These are phyloP conservation scores for Yamadazyma aaseri DNA, from an alignment of 1,139 yeast species.

Conservation along the genomic window DNA sequence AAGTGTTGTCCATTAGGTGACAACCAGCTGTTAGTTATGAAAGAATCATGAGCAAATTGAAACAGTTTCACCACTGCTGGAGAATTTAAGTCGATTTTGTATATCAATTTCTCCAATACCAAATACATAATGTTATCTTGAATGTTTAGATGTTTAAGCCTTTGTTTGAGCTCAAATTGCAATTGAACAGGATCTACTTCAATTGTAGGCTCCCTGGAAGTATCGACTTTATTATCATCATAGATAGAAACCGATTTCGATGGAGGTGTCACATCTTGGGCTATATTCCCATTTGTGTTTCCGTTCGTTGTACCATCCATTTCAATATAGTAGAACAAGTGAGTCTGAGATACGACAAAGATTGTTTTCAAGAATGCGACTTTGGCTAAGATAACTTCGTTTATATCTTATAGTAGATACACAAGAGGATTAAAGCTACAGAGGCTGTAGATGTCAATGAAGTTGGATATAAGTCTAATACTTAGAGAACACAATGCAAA, in stretches of 20 bases:
- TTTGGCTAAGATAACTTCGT: too few species aligned
- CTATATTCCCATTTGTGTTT: too few species aligned
- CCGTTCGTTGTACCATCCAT: too few species aligned
- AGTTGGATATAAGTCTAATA: too few species aligned
- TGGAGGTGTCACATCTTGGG: too few species aligned
- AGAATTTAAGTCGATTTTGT: slow-evolving; percentile 35
- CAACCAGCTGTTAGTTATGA: slow-evolving; percentile 34
- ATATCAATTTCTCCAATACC: slow-evolving; percentile 21
- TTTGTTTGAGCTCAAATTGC: slow-evolving; percentile 35
- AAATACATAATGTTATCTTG: slow-evolving; percentile 37
- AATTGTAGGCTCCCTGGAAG: slow-evolving; percentile 22
- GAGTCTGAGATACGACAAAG: too few species aligned
- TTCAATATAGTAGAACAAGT: too few species aligned
- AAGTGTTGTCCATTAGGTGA: slow-evolving; percentile 41
- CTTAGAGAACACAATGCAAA: too few species aligned
- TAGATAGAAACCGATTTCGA: neutral
- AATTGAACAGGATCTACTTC: slow-evolving; percentile 43
- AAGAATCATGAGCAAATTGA: slow-evolving; percentile 21
- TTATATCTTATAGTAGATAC: too few species aligned
- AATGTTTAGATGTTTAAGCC: slow-evolving; percentile 27
- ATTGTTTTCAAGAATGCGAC: too few species aligned
- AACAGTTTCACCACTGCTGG: slow-evolving; percentile 36
- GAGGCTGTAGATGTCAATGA: too few species aligned
- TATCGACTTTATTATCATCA: neutral
- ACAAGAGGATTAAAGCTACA: too few species aligned